Conservation (phyloP, 352 stramenopile genomes). For the Thalassiosira delicatula region DNA sequence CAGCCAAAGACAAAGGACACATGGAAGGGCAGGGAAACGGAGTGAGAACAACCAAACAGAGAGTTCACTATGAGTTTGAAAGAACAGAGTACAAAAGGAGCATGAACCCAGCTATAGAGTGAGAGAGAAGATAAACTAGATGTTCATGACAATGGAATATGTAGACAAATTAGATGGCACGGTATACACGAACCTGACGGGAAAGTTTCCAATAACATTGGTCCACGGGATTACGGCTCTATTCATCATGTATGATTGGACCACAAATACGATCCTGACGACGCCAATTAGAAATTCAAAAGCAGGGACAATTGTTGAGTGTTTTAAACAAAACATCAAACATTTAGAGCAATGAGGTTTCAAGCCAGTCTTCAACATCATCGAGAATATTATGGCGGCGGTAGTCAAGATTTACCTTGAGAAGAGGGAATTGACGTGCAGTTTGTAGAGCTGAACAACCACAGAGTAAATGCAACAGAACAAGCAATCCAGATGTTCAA, state of each 20-base stretch:
- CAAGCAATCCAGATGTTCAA: constrained; percentile 20
- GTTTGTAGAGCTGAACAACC: constrained; percentile 10
- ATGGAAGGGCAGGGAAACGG: constrained; percentile 14
- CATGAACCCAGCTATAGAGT: no score
- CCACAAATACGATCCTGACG: constrained; percentile 8
- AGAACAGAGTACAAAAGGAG: no score
- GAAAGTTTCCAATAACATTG: background rate
- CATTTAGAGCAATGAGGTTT: constrained; percentile 1
- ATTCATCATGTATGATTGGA: background rate
- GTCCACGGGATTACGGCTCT: background rate
- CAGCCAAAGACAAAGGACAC: constrained; percentile 20
- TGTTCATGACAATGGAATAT: background rate
- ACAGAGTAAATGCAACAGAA: constrained; percentile 3
- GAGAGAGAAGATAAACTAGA: background rate
- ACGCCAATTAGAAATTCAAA: background rate
- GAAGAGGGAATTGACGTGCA: background rate
- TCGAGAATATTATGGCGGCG: constrained; percentile 7
- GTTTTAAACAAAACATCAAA: background rate
- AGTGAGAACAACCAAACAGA: background rate
- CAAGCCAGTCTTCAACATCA: constrained; percentile 17
- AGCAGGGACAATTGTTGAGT: background rate
- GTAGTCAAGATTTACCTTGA: no score
- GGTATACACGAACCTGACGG: background rate
- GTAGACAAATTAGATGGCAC: background rate
- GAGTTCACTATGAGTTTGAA: no score